A percentile compares a stretch with the other conserved stretches of the same genome.
Evolutionary conservation across 371 early-diverging fungal species (phyloP).

Genomic region (Saksenaea oblongispora): DNA sequence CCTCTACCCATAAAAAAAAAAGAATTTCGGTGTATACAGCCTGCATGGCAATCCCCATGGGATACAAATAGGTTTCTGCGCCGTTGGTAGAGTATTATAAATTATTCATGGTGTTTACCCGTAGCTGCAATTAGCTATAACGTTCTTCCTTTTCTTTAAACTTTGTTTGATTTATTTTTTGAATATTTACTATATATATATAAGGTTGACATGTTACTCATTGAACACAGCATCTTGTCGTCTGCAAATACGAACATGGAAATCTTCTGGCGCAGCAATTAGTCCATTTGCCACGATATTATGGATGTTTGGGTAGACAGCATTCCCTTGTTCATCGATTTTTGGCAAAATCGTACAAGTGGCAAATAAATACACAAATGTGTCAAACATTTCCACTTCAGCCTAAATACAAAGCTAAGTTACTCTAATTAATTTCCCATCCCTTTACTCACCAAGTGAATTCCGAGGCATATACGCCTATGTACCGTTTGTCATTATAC

Average conservation of each 20-base stretch:
- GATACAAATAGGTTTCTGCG: too few species aligned
- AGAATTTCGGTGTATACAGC: too few species aligned
- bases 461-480: conserved; percentile 19
- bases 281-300: conserved; percentile 13
- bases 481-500: background rate
- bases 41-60: too few species aligned
- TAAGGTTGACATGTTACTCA: too few species aligned
- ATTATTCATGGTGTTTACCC: too few species aligned
- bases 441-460: conserved; percentile 11
- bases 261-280: conserved; percentile 9
- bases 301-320: conserved; percentile 10
- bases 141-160: too few species aligned
- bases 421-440: background rate
- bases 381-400: conserved; percentile 11
- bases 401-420: background rate
- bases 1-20: too few species aligned
- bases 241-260: conserved; percentile 8
- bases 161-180: too few species aligned
- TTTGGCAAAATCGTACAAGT: conserved; percentile 11
- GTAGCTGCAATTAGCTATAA: too few species aligned
- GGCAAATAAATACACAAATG: conserved; percentile 11
- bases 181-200: too few species aligned
- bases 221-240: conserved; percentile 11
- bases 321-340: conserved; percentile 3
- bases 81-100: too few species aligned